Evolutionary conservation across 2,329 filamentous ascomycete species (phyloP).

Genomic region (Colletotrichum sp.): DNA sequence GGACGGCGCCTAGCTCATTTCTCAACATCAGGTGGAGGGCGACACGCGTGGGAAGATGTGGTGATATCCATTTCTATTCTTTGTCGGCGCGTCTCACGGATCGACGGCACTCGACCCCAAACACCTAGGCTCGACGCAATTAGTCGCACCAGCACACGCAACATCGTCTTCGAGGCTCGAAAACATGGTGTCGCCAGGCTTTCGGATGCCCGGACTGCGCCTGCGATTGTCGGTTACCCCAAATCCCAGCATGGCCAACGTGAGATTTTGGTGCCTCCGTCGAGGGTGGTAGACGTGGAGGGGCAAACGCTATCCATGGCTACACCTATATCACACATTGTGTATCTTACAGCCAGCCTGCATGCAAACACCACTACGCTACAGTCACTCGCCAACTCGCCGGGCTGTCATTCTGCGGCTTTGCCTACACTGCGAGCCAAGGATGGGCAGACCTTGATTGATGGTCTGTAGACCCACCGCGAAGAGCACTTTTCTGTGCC

Average conservation of each 20-base stretch:
- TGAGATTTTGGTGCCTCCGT: slow-evolving; percentile 15
- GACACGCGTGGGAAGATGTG: neutral
- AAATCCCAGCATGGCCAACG: neutral
- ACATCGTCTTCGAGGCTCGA: neutral
- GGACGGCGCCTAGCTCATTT: neutral
- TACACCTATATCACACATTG: neutral
- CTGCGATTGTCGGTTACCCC: neutral
- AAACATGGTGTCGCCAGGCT: neutral
- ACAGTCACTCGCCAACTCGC: neutral
- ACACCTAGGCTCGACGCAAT: neutral
- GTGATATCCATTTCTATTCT: neutral
- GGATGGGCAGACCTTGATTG: neutral
- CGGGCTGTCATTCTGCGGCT: neutral
- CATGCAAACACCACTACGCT: neutral
- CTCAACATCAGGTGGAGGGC: neutral
- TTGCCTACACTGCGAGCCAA: neutral
- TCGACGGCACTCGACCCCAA: neutral
- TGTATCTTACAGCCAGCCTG: neutral
- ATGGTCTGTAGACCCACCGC: neutral
- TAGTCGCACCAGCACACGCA: neutral
- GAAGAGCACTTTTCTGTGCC: neutral
- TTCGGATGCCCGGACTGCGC: neutral
- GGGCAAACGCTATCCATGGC: neutral
- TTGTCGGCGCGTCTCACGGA: neutral
- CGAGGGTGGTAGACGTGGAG: neutral